phyloP scores from a whole-genome alignment of 2,329 filamentous ascomycete species.

The Arthroderma sp. region DNA sequence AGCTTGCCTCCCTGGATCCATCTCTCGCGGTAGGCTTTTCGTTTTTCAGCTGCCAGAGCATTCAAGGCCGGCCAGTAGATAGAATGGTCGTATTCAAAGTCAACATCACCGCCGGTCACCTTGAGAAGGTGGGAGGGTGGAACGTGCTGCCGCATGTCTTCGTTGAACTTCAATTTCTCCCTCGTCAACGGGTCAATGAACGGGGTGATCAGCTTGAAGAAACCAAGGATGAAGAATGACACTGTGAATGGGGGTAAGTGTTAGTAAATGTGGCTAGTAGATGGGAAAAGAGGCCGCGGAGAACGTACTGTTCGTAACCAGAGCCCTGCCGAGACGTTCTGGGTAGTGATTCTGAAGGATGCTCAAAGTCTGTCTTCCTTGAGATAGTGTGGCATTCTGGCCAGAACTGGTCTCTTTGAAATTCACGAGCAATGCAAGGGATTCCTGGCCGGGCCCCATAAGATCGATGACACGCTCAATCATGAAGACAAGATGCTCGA shows the following conservation, averaged over 20 bases:
- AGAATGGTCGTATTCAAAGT: slow-evolving; percentile 84
- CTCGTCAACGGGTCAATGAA: slow-evolving; percentile 93
- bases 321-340: slow-evolving; percentile 73
- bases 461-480: slow-evolving; percentile 79
- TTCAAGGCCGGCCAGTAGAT: slow-evolving; percentile 81
- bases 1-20: slow-evolving; percentile 72
- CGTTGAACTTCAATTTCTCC: slow-evolving; percentile 96
- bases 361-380: slow-evolving; percentile 70
- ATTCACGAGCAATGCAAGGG: slow-evolving; percentile 75
- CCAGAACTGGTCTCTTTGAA: slow-evolving; percentile 70
- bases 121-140: slow-evolving; percentile 72
- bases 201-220: slow-evolving; percentile 91
- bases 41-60: slow-evolving; percentile 54
- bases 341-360: slow-evolving; percentile 96
- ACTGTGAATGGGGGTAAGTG: slow-evolving; percentile 41
- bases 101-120: slow-evolving; percentile 62
- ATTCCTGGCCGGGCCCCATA: slow-evolving; percentile 79
- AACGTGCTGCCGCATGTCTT: slow-evolving; percentile 72
- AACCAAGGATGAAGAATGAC: slow-evolving; percentile 80
- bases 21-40: slow-evolving; percentile 50
- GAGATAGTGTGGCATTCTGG: slow-evolving; percentile 62
- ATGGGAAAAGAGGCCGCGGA: neutral
- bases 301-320: slow-evolving; percentile 71
- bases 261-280: neutral
- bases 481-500: slow-evolving; percentile 94